Base-by-base conservation (phyloP, 805 yeast genomes). In the Ogataea nonfermentans region DNA sequence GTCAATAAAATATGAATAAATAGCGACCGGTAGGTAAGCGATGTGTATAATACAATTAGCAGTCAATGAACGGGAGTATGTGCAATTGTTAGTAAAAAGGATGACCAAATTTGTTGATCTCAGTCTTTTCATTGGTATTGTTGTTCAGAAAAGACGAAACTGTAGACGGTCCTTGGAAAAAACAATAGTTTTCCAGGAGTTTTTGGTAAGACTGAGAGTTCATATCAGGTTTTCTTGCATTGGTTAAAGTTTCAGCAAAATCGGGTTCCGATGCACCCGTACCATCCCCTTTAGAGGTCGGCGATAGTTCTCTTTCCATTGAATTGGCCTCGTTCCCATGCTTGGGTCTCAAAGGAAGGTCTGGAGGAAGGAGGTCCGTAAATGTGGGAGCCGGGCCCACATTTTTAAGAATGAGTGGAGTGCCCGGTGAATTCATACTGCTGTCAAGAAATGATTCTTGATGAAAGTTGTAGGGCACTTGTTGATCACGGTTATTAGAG, bases 161-260 rank as follows among this genome's bases (percentile, higher is more conserved):
- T 1, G 66, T 56, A 6, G 55, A 52, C 9, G 67, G 66, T 6
- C 72, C 59, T 43, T 68, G 62, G 51, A 74, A 80, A 50, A 81
- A 81, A 48, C 87, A 81, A 51, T 76, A 81, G 20, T 74, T 71
- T 34, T 79, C 78, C 36, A 81, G 58, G 14, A 80, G 58, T 42
- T 78, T 76, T 47, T 74, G 71, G 51, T 80, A 80, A 1, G 78
- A 65, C 49, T 72, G 69, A 4, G 82, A 71, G 48, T 76, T 67
- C 37, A 73, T 59, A 10, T 57, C 50, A 2, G 71, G 70, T 37
- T 61, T 56, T 19, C 51, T 39, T 5, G 39, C 15, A 14, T 40
- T 19, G 6, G 24, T 24, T 7, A 40, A 17, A 17, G 29, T 13
- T 4, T 19, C 20, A 29, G 33, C 37, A 15, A 17, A 17, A 2